Base-by-base conservation (phyloP, 106 monocot species). In the Phalaenopsis aphrodite region DNA sequence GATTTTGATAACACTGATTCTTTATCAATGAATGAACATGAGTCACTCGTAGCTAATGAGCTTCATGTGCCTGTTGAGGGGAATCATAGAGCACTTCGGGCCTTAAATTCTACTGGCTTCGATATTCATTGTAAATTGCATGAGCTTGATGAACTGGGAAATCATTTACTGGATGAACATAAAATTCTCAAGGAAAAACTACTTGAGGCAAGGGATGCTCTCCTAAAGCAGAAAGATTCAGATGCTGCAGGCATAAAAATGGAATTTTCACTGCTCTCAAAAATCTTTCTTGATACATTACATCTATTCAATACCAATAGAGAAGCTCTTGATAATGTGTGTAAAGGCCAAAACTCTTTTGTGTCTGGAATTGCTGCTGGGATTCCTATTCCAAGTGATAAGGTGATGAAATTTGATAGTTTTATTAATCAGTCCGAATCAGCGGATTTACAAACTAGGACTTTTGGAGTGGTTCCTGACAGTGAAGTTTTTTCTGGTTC, bases 241-340 rank as follows among this genome's bases (percentile, higher is more conserved):
- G 46, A 79, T 79, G 24, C 79, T 23, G 36, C 8, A 41, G 76
- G 74, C 24, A 18, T 55, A 1, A 56, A 41, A 10, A 41, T 37
- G 36, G 82, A 78, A 78, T 58, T 64, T 78, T 47, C 49, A 23
- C 42, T 76, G 2, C 76, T 9, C 3, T 76, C 76, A 47, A 72
- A 89, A 58, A 81, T 80, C 55, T 77, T 82, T 64, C 38, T 82
- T 49, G 82, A 84, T 79, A 78, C 79, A n/a, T 23, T 85, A 48
- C 69, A 85, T 11, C 76, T 90, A 43, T 81, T 85, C 56, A 83
- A 83, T 65, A 77, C 66, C 72, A 83, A 87, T 68, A 83, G 66
- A 75, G 85, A 90, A 65, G 42, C 83, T 47, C 76, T 90, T 72
- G 47, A 84, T n/a, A 85, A 81, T 81, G 67, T 81, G 72, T 72